Conservation (phyloP, 1,139 yeast genomes). For the Candida labiduridarum region DNA sequence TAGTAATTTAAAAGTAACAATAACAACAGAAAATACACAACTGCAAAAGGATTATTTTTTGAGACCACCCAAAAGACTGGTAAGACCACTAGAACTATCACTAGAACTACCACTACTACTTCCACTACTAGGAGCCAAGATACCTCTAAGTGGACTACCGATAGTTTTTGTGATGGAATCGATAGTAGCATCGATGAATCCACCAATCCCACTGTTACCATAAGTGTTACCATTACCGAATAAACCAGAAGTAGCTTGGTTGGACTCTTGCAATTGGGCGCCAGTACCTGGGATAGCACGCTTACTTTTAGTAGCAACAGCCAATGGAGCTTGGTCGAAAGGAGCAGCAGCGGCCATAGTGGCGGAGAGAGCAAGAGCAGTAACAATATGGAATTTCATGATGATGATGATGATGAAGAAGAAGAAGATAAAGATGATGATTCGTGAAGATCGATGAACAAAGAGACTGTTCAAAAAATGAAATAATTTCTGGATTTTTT, state of each 20-base stretch:
- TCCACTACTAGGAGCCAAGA: not conserved
- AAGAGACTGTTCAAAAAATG: not conserved
- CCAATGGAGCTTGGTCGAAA: not conserved
- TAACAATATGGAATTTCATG: constrained; percentile 3
- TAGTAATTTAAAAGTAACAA: not conserved
- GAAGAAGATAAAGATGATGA: no score
- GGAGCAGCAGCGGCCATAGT: constrained; percentile 6
- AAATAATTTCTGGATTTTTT: not conserved
- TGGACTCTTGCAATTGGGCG: constrained; percentile 1
- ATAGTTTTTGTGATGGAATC: not conserved
- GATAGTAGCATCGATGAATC: not conserved
- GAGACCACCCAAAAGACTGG: not conserved
- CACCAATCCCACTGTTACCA: constrained; percentile 2
- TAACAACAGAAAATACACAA: not conserved
- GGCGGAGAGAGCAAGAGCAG: constrained; percentile 2
- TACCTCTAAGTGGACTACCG: not conserved
- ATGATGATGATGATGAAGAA: not conserved
- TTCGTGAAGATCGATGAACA: not conserved
- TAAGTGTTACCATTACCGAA: constrained; percentile 5
- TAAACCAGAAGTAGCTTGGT: constrained; percentile 5
- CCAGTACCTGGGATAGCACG: constrained; percentile 3
- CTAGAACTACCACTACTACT: not conserved
- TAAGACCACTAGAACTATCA: not conserved
- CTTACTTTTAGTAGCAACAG: not conserved
- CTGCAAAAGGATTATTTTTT: no score